phyloP scores from a whole-genome alignment of 441 rosid genomes.

The Adansonia gregorii region DNA sequence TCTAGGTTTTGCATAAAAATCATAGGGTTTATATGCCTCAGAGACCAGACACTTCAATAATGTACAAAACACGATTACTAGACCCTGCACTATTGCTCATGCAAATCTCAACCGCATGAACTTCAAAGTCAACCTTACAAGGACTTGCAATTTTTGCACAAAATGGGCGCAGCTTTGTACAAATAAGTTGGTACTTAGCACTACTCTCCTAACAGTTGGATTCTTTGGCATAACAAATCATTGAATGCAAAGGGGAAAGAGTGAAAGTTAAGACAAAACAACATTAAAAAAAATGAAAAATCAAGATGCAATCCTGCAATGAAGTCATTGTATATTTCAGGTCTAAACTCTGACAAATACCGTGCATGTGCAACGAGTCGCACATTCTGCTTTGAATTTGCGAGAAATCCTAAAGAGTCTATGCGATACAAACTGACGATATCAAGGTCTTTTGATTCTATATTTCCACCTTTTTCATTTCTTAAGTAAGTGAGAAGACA shows the following conservation, averaged over 20 bases:
- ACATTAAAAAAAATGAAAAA: background rate
- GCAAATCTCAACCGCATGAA: conserved; percentile 3
- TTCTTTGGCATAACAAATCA: no score
- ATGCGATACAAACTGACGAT: no score
- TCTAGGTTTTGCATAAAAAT: background rate
- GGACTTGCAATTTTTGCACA: background rate
- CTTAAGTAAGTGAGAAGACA: no score
- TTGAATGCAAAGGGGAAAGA: background rate
- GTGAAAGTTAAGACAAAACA: background rate
- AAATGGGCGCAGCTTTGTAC: background rate
- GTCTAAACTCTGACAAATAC: conserved; percentile 4
- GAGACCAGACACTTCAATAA: background rate
- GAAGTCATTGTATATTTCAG: background rate
- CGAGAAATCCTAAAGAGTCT: background rate
- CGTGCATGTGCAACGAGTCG: background rate
- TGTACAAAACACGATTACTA: background rate
- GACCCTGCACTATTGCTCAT: background rate
- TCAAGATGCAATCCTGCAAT: background rate
- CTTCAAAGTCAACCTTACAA: background rate
- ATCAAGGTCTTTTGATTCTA: no score
- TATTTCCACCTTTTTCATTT: no score
- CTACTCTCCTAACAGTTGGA: background rate
- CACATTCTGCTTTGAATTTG: background rate
- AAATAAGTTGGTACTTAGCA: background rate
- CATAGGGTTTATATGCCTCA: no score